A percentile compares a stretch with the other conserved stretches of the same genome.
Evolutionary conservation across 2,329 filamentous ascomycete species (phyloP).

Genomic region (Claviceps sp.): DNA sequence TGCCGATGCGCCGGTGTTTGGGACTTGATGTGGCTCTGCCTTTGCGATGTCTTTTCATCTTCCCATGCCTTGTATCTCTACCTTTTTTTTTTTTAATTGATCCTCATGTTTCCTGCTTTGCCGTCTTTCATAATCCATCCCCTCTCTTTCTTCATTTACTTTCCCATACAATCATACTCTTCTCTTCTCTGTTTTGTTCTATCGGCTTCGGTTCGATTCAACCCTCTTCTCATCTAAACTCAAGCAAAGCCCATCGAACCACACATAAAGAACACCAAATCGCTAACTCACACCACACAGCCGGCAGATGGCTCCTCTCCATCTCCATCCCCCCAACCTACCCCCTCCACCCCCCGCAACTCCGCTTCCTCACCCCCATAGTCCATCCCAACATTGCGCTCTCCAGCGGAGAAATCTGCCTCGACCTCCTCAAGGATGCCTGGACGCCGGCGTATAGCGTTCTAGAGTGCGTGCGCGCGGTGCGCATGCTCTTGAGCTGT

Average conservation of each 20-base stretch:
- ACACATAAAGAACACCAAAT: neutral
- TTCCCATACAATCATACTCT: too few species aligned
- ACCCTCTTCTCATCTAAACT: too few species aligned
- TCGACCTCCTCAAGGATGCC: conserved; percentile 65
- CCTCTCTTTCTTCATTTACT: too few species aligned
- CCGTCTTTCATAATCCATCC: too few species aligned
- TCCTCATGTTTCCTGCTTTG: too few species aligned
- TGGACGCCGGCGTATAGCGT: conserved; percentile 86
- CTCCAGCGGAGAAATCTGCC: conserved; percentile 77
- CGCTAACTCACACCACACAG: conserved; percentile 17
- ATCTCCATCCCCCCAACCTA: conserved; percentile 69
- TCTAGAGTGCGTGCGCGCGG: conserved; percentile 56
- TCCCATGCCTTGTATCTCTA: too few species aligned
- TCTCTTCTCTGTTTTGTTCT: neutral
- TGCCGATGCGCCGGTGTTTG: too few species aligned
- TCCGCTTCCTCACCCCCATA: conserved; percentile 72
- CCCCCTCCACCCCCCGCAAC: conserved; percentile 61
- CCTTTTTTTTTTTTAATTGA: too few species aligned
- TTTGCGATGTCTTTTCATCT: too few species aligned
- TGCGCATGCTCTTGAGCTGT: conserved; percentile 50
- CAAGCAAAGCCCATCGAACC: too few species aligned
- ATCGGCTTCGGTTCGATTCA: neutral
- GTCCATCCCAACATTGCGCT: conserved; percentile 69
- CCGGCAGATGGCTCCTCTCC: conserved; percentile 68
- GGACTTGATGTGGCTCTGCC: too few species aligned